phyloP scores from a whole-genome alignment of 1,139 yeast genomes.

The Saccharomyces hybrid region DNA sequence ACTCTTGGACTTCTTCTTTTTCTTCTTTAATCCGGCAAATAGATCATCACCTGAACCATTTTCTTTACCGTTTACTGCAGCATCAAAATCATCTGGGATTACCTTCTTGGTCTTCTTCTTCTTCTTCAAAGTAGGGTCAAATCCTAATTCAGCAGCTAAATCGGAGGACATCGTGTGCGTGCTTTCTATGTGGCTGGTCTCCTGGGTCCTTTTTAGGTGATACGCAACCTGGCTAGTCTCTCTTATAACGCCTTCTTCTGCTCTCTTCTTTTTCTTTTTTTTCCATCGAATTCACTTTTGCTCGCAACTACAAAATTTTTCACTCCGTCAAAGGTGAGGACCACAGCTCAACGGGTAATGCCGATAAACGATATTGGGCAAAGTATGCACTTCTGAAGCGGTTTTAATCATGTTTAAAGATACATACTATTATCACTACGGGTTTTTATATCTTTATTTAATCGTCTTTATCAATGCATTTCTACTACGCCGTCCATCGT shows the following conservation, averaged over 20 bases:
- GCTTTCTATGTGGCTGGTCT: background rate
- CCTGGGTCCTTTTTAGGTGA: background rate
- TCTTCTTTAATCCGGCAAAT: slow-evolving; percentile 43
- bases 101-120: slow-evolving; percentile 61
- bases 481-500: background rate
- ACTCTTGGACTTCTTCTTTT: slow-evolving; percentile 41
- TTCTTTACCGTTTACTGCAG: slow-evolving; percentile 15
- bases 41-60: slow-evolving; percentile 35
- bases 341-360: slow-evolving; percentile 43
- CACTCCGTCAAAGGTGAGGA: slow-evolving; percentile 66
- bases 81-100: slow-evolving; percentile 33
- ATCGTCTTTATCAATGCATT: background rate
- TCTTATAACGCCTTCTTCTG: slow-evolving; percentile 6
- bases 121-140: slow-evolving; percentile 74
- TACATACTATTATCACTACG: background rate
- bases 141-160: slow-evolving; percentile 50
- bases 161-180: slow-evolving; percentile 28
- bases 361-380: background rate
- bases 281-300: slow-evolving; percentile 22
- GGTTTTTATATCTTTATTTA: background rate
- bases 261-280: slow-evolving; percentile 13
- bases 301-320: slow-evolving; percentile 43
- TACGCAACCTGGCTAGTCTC: background rate
- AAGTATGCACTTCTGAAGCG: background rate
- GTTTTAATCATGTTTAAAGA: background rate